Evolutionary conservation across 257 asterid genomes (phyloP).

Genomic region (Primulina huaijiensis): DNA sequence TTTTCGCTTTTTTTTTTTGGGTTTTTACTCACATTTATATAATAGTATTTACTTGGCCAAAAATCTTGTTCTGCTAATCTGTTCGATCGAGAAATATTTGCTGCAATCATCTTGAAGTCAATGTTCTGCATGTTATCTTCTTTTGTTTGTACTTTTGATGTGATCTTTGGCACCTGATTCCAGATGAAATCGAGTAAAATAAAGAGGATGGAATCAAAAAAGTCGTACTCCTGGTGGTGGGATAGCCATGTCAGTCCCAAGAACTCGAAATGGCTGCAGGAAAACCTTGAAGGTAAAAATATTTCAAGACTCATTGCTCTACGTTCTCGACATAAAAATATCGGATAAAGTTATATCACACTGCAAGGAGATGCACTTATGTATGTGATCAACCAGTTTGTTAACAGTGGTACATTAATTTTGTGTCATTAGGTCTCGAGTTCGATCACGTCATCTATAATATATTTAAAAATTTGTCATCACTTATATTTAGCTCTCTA

Average conservation of each 20-base stretch:
- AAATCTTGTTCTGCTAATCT: too few relatives aligned
- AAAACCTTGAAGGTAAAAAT: conserved; percentile 69
- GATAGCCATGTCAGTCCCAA: conserved; percentile 86
- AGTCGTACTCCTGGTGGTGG: conserved; percentile 93
- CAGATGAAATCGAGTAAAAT: conserved; percentile 52
- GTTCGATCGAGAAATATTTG: too few relatives aligned
- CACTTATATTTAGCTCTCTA: too few relatives aligned
- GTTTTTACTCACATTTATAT: background rate
- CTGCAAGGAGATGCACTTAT: too few relatives aligned
- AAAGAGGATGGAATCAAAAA: conserved; percentile 56
- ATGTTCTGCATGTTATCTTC: background rate
- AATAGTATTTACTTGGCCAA: background rate
- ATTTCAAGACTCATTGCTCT: background rate
- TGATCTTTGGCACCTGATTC: background rate
- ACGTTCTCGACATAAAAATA: too few relatives aligned
- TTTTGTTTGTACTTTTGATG: background rate
- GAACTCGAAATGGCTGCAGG: conserved; percentile 85
- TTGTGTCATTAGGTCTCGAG: too few relatives aligned
- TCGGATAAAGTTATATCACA: too few relatives aligned
- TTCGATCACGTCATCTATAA: too few relatives aligned
- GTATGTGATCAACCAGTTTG: too few relatives aligned
- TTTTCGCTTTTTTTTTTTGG: too few relatives aligned
- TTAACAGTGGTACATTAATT: too few relatives aligned
- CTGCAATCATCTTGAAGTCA: background rate
- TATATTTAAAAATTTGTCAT: too few relatives aligned